Conservation (phyloP, 176 grass and related monocot species). For the Musa acuminata region DNA sequence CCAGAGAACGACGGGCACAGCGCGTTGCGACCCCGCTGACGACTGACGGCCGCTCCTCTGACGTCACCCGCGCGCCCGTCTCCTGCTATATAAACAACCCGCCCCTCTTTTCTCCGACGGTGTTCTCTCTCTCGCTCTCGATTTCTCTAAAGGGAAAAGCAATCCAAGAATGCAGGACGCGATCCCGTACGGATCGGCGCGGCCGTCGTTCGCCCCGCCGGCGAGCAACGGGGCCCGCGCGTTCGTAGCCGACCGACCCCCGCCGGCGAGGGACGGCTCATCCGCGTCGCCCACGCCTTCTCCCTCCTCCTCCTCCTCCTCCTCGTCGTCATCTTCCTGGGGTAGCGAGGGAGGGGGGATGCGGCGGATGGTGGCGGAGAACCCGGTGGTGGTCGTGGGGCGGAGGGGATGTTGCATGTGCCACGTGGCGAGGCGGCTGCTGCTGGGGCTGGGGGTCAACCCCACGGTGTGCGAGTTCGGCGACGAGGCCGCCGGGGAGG, state of each 20-base stretch:
- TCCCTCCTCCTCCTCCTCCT: background rate
- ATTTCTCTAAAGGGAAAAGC: background rate
- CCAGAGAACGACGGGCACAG: background rate
- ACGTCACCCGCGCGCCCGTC: background rate
- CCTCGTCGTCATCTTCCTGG: background rate
- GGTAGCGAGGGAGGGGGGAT: background rate
- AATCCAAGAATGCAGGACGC: background rate
- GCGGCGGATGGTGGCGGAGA: conserved; percentile 52
- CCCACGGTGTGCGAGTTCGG: conserved; percentile 66
- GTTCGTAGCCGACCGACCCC: background rate
- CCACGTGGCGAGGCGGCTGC: conserved; percentile 76
- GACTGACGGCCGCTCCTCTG: background rate
- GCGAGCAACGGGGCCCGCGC: background rate
- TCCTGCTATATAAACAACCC: background rate
- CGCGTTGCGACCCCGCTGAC: background rate
- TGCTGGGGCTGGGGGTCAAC: conserved; percentile 83
- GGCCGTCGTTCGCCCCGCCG: background rate
- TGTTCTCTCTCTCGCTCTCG: background rate
- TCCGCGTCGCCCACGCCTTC: background rate
- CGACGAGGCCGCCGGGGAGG: conserved; percentile 26
- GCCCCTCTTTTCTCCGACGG: background rate
- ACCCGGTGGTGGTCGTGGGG: conserved; percentile 65
- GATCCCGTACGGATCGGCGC: conserved; percentile 3
- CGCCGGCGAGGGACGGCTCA: background rate
- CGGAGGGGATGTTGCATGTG: conserved; percentile 73